A percentile compares a stretch with the other conserved stretches of the same genome.
Conservation (phyloP, 768 basidiomycete species). For the Phaffia australis region DNA sequence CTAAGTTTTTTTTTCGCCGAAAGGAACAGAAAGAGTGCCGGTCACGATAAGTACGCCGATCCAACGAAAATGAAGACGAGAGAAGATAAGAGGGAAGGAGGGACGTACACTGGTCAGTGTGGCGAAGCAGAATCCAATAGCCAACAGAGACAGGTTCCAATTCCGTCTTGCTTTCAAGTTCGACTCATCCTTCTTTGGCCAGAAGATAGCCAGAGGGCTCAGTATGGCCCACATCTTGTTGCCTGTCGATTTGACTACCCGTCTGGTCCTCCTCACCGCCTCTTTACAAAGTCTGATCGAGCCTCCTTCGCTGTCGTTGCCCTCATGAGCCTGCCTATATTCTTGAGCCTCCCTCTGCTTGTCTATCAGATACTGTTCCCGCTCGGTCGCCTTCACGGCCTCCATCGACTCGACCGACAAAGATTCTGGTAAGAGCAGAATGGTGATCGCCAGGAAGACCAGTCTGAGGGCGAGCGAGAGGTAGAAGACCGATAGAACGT, state of each 20-base stretch:
- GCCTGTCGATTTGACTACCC: constrained; percentile 33
- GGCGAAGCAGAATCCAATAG: constrained; percentile 48
- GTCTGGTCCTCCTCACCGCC: constrained; percentile 28
- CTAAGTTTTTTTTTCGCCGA: constrained; percentile 48
- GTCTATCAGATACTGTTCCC: constrained; percentile 20
- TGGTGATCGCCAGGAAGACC: constrained; percentile 50
- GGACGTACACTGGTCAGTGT: constrained; percentile 43
- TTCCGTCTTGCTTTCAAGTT: constrained; percentile 43
- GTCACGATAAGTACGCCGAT: background rate
- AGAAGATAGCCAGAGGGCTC: constrained; percentile 52
- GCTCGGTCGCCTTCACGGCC: constrained; percentile 29
- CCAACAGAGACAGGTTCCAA: constrained; percentile 56
- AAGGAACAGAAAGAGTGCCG: constrained; percentile 1
- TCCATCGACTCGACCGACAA: constrained; percentile 47
- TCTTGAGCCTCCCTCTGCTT: constrained; percentile 31
- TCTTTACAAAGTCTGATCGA: background rate
- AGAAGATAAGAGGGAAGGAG: constrained; percentile 27
- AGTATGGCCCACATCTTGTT: constrained; percentile 45
- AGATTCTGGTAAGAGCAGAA: constrained; percentile 51
- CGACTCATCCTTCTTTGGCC: constrained; percentile 37
- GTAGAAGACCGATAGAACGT: constrained; percentile 53
- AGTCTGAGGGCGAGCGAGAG: constrained; percentile 47
- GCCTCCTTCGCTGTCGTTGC: constrained; percentile 6
- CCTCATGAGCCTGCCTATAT: constrained; percentile 31
- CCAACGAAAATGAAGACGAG: background rate